Evolutionary conservation across 2,329 filamentous ascomycete species (phyloP).

Genomic region (Ascochyta fabae): DNA sequence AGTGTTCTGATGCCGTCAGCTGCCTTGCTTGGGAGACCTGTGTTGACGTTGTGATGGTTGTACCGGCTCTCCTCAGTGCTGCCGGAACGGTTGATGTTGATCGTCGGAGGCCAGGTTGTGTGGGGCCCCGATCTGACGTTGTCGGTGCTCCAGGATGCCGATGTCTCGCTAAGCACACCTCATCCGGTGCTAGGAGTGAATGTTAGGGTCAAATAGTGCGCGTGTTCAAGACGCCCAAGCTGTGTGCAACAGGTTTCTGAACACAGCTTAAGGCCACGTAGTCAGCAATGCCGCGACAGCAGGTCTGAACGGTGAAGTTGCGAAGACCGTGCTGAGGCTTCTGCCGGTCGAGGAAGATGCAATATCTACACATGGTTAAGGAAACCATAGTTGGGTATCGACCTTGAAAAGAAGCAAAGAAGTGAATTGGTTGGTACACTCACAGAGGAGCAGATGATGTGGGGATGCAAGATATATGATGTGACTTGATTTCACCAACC

Average conservation of each 20-base stretch:
- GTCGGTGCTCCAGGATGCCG: constrained; percentile 7
- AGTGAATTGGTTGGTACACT: not conserved
- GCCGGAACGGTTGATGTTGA: constrained; percentile 17
- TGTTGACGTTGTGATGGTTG: constrained; percentile 16
- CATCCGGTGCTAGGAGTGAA: constrained; percentile 1
- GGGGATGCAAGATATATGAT: constrained; percentile 3
- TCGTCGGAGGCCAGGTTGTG: constrained; percentile 5
- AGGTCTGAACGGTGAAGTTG: not conserved
- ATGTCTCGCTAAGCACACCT: constrained; percentile 2
- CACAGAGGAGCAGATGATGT: not conserved
- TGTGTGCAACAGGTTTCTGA: constrained; percentile 5
- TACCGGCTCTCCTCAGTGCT: constrained; percentile 18
- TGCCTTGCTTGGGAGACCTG: constrained; percentile 2
- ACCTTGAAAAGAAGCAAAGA: not conserved
- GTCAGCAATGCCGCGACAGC: not conserved
- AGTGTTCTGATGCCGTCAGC: constrained; percentile 4
- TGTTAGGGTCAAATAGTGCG: constrained; percentile 2
- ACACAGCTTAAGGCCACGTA: not conserved
- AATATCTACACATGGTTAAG: not conserved
- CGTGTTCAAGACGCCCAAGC: not conserved
- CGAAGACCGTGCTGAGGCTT: not conserved
- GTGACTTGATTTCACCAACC: not conserved
- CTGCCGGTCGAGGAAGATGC: not conserved
- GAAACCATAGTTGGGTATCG: not conserved
- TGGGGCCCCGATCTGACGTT: constrained; percentile 11